Conservation (phyloP, 2,329 filamentous ascomycete genomes). For the Pseudocercospora vitis region DNA sequence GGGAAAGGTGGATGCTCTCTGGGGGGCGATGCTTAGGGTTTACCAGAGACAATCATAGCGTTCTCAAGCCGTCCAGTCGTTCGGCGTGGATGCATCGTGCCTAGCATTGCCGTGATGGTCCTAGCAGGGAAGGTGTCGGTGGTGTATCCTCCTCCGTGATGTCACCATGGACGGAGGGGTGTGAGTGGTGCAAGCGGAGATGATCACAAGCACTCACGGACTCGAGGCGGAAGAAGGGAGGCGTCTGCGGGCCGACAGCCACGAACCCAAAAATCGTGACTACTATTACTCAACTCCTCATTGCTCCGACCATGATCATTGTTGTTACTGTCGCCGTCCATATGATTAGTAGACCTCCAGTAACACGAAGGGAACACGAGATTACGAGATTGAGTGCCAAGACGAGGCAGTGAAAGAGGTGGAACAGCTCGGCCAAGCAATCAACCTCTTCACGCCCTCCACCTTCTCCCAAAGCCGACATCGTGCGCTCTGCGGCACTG, state of each 20-base stretch:
- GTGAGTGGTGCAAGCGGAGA: constrained; percentile 13
- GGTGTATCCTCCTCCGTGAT: constrained; percentile 2
- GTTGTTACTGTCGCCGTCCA: too few relatives aligned
- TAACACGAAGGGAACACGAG: not conserved
- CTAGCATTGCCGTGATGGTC: constrained; percentile 7
- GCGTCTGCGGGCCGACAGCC: not conserved
- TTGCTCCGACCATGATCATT: too few relatives aligned
- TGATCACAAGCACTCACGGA: constrained; percentile 2
- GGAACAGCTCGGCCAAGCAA: not conserved
- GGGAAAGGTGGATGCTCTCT: too few relatives aligned
- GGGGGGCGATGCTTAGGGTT: not conserved
- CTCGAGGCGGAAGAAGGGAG: not conserved
- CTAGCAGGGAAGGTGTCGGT: constrained; percentile 13
- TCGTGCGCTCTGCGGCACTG: too few relatives aligned
- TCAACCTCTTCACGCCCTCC: not conserved
- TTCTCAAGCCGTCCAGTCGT: not conserved
- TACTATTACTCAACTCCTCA: too few relatives aligned
- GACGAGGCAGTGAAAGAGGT: not conserved
- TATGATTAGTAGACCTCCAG: too few relatives aligned
- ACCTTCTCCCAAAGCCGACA: not conserved
- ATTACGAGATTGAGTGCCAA: not conserved
- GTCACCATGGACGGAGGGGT: constrained; percentile 8
- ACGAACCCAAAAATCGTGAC: not conserved
- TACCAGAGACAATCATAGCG: not conserved
- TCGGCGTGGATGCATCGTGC: not conserved